Percentiles rank a stretch among this genome's conserved stretches.
Conservation (phyloP, 768 basidiomycete species). For the Lentinus tigrinus region DNA sequence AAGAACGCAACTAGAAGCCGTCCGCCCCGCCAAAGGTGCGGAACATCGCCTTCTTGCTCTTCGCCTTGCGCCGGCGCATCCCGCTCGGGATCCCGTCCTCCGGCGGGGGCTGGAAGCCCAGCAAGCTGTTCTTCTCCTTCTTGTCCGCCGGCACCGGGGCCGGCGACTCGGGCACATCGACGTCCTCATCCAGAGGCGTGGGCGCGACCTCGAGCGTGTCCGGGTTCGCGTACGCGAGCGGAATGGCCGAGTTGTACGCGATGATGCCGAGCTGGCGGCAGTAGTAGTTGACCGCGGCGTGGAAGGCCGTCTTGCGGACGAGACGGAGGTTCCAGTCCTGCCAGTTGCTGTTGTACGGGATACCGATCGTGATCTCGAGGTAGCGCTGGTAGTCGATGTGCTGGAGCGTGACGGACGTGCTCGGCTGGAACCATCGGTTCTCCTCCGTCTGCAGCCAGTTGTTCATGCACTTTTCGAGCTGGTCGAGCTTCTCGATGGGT, state of each 20-base stretch:
- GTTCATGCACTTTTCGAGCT: slow-evolving; percentile 64
- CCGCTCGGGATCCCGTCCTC: slow-evolving; percentile 23
- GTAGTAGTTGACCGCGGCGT: slow-evolving; percentile 74
- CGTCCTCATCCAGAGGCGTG: slow-evolving; percentile 16
- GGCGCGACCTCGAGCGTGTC: slow-evolving; percentile 19
- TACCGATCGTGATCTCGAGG: slow-evolving; percentile 67
- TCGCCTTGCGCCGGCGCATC: slow-evolving; percentile 27
- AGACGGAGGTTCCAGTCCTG: slow-evolving; percentile 61
- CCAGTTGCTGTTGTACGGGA: slow-evolving; percentile 45
- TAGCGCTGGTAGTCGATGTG: slow-evolving; percentile 65
- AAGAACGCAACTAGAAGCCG: slow-evolving; percentile 1
- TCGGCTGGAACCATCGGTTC: slow-evolving; percentile 75
- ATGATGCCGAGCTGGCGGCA: slow-evolving; percentile 67
- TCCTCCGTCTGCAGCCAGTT: slow-evolving; percentile 78
- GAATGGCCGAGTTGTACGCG: slow-evolving; percentile 58
- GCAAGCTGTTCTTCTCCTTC: slow-evolving; percentile 16
- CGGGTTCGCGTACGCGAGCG: slow-evolving; percentile 46
- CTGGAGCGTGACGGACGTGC: slow-evolving; percentile 61
- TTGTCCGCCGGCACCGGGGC: not conserved
- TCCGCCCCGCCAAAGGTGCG: slow-evolving; percentile 23
- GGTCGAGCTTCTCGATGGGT: slow-evolving; percentile 68
- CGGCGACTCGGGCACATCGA: slow-evolving; percentile 10
- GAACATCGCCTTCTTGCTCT: slow-evolving; percentile 25
- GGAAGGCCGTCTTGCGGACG: slow-evolving; percentile 71
- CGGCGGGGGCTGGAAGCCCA: slow-evolving; percentile 29